Conservation (phyloP, 371 early-diverging fungal genomes). For the Conidiobolus incongruus region DNA sequence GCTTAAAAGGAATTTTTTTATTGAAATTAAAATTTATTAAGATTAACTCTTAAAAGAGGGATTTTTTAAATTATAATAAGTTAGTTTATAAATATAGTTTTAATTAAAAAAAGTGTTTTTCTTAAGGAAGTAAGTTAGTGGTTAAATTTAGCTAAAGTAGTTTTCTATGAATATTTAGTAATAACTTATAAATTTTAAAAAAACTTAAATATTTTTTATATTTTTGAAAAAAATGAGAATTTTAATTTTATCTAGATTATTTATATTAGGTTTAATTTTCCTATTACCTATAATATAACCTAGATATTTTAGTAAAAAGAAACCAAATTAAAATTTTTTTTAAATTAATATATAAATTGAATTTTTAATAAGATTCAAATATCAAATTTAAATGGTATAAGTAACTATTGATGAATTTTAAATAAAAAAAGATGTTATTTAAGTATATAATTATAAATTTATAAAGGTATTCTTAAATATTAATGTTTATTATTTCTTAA, state of each 20-base stretch:
- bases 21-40: conserved; percentile 7
- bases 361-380: too few species aligned
- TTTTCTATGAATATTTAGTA: conserved; percentile 13
- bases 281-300: too few species aligned
- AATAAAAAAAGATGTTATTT: conserved; percentile 31
- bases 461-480: conserved; percentile 14
- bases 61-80: conserved; percentile 10
- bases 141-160: conserved; percentile 13
- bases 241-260: too few species aligned
- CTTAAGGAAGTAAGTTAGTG: conserved; percentile 15
- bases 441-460: conserved; percentile 18
- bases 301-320: too few species aligned
- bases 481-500: conserved; percentile 13
- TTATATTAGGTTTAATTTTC: too few species aligned
- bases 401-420: conserved; percentile 18
- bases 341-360: too few species aligned
- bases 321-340: too few species aligned
- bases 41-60: conserved; percentile 6
- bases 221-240: neutral
- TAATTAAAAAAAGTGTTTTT: too few species aligned
- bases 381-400: conserved; percentile 12
- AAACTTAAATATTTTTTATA: conserved; percentile 5
- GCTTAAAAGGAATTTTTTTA: conserved; percentile 8
- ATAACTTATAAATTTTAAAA: conserved; percentile 11
- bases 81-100: conserved; percentile 6